Conservation (phyloP, 306 rosid species). For the Lotus japonicus region DNA sequence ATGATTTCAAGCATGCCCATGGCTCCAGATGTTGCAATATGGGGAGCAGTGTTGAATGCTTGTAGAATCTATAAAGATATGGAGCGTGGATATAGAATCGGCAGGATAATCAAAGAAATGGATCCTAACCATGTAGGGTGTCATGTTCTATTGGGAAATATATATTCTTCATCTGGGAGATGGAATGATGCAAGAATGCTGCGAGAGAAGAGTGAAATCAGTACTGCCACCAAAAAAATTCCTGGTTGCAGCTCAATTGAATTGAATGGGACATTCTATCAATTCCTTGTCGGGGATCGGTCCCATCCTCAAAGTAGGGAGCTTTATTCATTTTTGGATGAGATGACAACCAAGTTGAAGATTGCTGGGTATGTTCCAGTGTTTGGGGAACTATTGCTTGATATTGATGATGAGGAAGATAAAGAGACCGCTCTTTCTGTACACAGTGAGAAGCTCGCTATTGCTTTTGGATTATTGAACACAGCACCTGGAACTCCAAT, state of each 20-base stretch:
- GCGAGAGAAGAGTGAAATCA: slow-evolving; percentile 19
- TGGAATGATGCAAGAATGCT: slow-evolving; percentile 54
- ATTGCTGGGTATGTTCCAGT: slow-evolving; percentile 45
- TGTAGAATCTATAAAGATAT: slow-evolving; percentile 64
- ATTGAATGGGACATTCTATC: slow-evolving; percentile 36
- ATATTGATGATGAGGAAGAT: too few species aligned
- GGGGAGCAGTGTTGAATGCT: slow-evolving; percentile 62
- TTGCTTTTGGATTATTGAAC: too few species aligned
- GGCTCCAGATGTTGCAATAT: slow-evolving; percentile 53
- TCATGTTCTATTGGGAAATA: slow-evolving; percentile 49
- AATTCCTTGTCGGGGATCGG: slow-evolving; percentile 46
- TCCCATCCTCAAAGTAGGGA: slow-evolving; percentile 38
- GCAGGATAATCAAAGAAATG: slow-evolving; percentile 41
- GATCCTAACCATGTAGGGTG: slow-evolving; percentile 57
- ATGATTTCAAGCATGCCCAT: slow-evolving; percentile 51
- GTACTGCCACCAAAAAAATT: slow-evolving; percentile 12
- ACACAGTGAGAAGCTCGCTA: too few species aligned
- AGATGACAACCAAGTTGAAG: slow-evolving; percentile 39
- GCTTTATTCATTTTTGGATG: slow-evolving; percentile 40
- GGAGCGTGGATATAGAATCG: slow-evolving; percentile 47
- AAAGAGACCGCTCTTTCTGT: too few species aligned
- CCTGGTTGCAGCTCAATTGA: slow-evolving; percentile 55
- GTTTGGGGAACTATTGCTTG: slow-evolving; percentile 38
- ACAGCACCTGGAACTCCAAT: too few species aligned
- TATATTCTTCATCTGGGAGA: slow-evolving; percentile 55